Conservation (phyloP, 345 rosid species). For the Brassica rapa region DNA sequence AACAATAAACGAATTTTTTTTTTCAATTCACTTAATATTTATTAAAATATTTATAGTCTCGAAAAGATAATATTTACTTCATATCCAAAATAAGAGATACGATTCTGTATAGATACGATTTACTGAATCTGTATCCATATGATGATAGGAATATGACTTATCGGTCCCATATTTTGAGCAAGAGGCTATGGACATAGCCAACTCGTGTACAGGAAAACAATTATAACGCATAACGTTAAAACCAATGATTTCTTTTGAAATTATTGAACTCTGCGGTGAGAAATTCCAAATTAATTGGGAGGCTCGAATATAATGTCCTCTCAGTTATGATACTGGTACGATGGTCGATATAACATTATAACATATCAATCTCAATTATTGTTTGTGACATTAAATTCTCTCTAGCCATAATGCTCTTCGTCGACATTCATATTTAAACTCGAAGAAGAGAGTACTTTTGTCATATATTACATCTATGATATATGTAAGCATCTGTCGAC, state of each 20-base stretch:
- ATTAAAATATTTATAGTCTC: background rate
- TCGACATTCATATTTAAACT: conserved; percentile 31
- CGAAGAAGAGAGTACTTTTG: background rate
- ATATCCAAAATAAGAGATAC: conserved; percentile 35
- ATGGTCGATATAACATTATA: conserved; percentile 28
- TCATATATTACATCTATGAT: background rate
- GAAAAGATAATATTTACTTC: conserved; percentile 31
- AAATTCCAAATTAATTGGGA: conserved; percentile 23
- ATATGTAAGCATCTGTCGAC: conserved; percentile 5
- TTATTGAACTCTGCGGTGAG: conserved; percentile 19
- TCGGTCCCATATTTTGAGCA: conserved; percentile 35
- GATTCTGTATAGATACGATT: conserved; percentile 31
- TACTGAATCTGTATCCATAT: conserved; percentile 17
- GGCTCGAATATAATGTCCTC: conserved; percentile 10
- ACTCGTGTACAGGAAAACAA: conserved; percentile 16
- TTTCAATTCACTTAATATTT: background rate
- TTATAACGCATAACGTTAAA: conserved; percentile 26
- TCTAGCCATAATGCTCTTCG: conserved; percentile 9
- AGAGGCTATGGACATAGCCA: conserved; percentile 22
- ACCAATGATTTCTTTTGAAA: conserved; percentile 12
- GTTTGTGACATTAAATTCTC: conserved; percentile 14
- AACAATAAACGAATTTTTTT: background rate
- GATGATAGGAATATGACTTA: conserved; percentile 32
- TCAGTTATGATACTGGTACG: conserved; percentile 30
- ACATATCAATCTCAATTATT: conserved; percentile 28